Evolutionary conservation across 176 grass and related monocot species (phyloP).

Genomic region (Zea luxurians): DNA sequence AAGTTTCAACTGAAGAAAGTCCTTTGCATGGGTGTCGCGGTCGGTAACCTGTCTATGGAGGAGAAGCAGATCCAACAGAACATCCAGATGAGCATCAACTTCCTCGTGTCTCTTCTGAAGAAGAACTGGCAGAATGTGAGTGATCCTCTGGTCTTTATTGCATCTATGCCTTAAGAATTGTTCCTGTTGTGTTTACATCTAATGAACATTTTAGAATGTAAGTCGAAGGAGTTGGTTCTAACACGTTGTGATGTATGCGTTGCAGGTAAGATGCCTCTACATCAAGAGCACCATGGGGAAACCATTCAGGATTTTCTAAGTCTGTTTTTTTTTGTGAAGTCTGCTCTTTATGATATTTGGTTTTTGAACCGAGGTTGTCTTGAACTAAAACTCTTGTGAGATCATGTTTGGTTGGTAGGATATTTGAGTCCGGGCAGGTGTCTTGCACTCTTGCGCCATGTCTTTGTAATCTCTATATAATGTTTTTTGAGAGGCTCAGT

Average conservation of each 20-base stretch:
- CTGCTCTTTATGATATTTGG: slow-evolving; percentile 7
- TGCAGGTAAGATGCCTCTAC: slow-evolving; percentile 87
- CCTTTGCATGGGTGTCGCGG: slow-evolving; percentile 95
- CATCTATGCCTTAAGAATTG: too few species aligned
- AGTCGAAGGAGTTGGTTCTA: neutral
- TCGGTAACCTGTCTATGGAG: slow-evolving; percentile 81
- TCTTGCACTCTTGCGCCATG: too few species aligned
- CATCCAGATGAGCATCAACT: too few species aligned
- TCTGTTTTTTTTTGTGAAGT: slow-evolving; percentile 12
- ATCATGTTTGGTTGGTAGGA: too few species aligned
- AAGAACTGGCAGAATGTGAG: too few species aligned
- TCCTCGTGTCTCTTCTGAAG: too few species aligned
- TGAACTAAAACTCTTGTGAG: neutral
- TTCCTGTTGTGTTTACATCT: too few species aligned
- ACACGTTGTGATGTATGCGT: neutral
- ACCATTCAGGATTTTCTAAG: slow-evolving; percentile 69
- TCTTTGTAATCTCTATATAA: too few species aligned
- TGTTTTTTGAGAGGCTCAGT: too few species aligned
- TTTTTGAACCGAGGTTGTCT: neutral
- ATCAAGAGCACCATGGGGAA: slow-evolving; percentile 98
- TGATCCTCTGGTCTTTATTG: too few species aligned
- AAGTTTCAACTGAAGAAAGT: slow-evolving; percentile 98
- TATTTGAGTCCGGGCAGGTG: too few species aligned
- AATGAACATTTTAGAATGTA: too few species aligned
- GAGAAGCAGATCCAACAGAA: slow-evolving; percentile 92